Conservation (phyloP, 1,284 basidiomycete species). For the Leccinum pachyderme region DNA sequence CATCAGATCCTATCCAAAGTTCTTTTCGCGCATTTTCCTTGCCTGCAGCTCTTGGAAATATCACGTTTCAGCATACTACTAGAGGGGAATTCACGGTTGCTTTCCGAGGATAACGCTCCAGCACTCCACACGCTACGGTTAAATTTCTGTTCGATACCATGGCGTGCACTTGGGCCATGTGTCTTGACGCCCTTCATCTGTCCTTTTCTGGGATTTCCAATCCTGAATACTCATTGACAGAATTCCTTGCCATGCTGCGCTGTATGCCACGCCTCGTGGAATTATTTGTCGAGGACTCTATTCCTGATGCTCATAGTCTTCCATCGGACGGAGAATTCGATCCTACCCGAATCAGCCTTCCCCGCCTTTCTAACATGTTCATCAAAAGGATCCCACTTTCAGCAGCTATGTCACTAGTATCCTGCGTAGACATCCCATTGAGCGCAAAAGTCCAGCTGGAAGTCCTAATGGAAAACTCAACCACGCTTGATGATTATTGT, state of each 20-base stretch:
- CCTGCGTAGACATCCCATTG: neutral
- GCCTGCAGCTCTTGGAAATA: neutral
- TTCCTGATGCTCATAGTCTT: neutral
- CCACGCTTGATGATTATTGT: neutral
- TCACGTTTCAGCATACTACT: neutral
- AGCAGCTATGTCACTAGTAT: neutral
- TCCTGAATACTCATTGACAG: neutral
- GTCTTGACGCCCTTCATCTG: neutral
- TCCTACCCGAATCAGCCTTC: neutral
- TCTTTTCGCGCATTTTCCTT: neutral
- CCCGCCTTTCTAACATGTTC: neutral
- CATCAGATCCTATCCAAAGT: neutral
- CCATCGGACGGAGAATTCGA: neutral
- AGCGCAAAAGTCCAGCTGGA: neutral
- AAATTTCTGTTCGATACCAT: neutral
- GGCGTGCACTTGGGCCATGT: neutral
- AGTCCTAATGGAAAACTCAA: neutral
- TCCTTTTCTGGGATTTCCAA: neutral
- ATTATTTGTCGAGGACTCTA: neutral
- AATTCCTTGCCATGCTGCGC: neutral
- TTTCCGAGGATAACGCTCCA: neutral
- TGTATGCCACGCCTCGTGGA: neutral
- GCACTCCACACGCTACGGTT: neutral
- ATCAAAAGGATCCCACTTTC: neutral
- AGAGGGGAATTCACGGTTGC: neutral